Evolutionary conservation across 257 asterid species (phyloP).

Genomic region (Nemophila menziesii): DNA sequence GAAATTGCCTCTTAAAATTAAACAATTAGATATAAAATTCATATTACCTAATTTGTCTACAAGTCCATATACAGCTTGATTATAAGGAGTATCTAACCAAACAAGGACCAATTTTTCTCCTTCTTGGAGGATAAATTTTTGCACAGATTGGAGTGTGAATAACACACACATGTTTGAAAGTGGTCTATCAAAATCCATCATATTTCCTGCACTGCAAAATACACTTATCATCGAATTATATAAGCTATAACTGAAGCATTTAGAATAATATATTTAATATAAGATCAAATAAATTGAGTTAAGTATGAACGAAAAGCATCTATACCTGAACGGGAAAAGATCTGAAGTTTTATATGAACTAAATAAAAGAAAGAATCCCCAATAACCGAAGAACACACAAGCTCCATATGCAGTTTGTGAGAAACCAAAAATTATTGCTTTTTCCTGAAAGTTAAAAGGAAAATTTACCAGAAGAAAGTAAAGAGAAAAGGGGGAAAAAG

Average conservation of each 20-base stretch:
- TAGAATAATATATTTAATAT: no score
- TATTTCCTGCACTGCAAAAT: constrained; percentile 47
- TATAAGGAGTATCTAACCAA: constrained; percentile 93
- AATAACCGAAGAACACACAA: constrained; percentile 65
- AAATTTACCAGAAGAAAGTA: constrained; percentile 2
- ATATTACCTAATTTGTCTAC: constrained; percentile 80
- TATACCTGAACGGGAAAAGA: constrained; percentile 79
- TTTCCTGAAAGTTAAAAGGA: constrained; percentile 54
- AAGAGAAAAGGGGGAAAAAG: neutral
- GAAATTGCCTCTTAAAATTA: constrained; percentile 8
- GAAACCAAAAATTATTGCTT: constrained; percentile 60
- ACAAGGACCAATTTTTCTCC: constrained; percentile 96
- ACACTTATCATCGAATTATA: constrained; percentile 8
- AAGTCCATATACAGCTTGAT: constrained; percentile 96
- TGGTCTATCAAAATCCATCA: constrained; percentile 41
- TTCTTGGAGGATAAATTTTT: constrained; percentile 90
- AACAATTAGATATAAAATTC: neutral
- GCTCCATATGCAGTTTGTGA: constrained; percentile 87
- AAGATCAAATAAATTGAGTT: neutral
- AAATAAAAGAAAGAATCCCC: constrained; percentile 71
- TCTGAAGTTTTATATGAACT: constrained; percentile 32
- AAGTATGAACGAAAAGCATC: constrained; percentile 8
- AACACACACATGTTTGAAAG: constrained; percentile 73
- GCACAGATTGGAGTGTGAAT: constrained; percentile 77
- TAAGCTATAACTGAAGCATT: neutral